Evolutionary conservation across 2,329 filamentous ascomycete genomes (phyloP), one percentile per base, ranked within the genome.

Genomic region (Cercospora beticola): DNA sequence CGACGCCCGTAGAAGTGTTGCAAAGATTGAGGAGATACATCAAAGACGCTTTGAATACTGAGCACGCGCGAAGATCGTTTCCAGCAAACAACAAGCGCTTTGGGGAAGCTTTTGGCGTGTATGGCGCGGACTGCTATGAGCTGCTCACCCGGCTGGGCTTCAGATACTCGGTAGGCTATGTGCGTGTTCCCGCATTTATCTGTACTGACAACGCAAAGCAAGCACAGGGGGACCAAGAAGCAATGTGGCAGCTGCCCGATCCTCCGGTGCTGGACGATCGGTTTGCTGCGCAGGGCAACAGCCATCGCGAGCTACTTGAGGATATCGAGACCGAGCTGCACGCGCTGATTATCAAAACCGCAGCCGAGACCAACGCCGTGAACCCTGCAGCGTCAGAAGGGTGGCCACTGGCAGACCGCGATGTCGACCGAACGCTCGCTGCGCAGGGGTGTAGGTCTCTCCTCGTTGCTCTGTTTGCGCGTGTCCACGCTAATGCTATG

Each of bases 41-140:
- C 62, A 81, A 76, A 9, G 89, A 92, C 78, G 83, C 87, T 8
- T 78, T 88, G 66, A 81, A 83, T 56, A 80, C 84, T 21, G 77
- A 79, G 6, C 82, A 84, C 58, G 83, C 82, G 36, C 85, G 83
- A 72, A 84, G 84, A 71, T 78, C 82, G 56, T 88, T 91, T 72
- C 85, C 85, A 5, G 80, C 84, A 7, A 78, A 84, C 16, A 91
- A 92, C 74, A 88, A 89, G 75, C 86, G 86, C 66, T 92, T 90
- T 72, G 82, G 87, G 73, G 82, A 87, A 69, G 85, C 85, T 1
- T 90, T 91, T 76, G 89, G 87, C 9, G 7, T 72, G 6, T 66
- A 70, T 33, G 76, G 77, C 16, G 80, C 84, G 52, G 87, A 89
- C 60, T 91, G 88, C 75, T 82, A 84, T 71, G 80, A 83, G 10